These are phyloP conservation scores for Sugiyamaella marilandica DNA, from an alignment of 805 yeast species.

Conservation along the genomic window DNA sequence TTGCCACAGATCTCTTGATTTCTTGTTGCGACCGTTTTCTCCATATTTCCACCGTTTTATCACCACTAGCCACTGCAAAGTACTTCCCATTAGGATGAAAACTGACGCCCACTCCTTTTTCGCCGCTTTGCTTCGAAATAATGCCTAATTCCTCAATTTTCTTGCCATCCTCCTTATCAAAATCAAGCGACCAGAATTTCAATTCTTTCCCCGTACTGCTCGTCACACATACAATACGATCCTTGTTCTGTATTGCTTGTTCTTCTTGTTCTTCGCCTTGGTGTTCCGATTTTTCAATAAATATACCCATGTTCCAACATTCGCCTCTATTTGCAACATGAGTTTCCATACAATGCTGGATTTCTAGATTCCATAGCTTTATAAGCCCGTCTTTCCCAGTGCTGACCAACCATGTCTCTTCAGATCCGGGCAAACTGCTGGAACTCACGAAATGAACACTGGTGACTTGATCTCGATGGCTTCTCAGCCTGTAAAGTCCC, in stretches of 20 bases:
- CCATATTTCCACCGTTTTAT: slow-evolving; percentile 74
- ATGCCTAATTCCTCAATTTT: slow-evolving; percentile 57
- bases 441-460: slow-evolving; percentile 53
- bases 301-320: slow-evolving; percentile 75
- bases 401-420: slow-evolving; percentile 54
- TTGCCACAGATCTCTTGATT: slow-evolving; percentile 66
- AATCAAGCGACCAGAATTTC: slow-evolving; percentile 74
- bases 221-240: slow-evolving; percentile 47
- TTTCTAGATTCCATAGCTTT: slow-evolving; percentile 87
- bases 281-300: slow-evolving; percentile 28
- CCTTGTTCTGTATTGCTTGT: slow-evolving; percentile 19
- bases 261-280: not conserved
- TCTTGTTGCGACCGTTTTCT: slow-evolving; percentile 73
- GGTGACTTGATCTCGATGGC: slow-evolving; percentile 87
- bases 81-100: slow-evolving; percentile 46
- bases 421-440: slow-evolving; percentile 23
- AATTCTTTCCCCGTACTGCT: slow-evolving; percentile 77
- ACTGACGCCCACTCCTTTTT: slow-evolving; percentile 57
- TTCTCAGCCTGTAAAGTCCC: slow-evolving; percentile 79
- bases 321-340: slow-evolving; percentile 92
- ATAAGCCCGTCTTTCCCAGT: slow-evolving; percentile 86
- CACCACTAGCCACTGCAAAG: slow-evolving; percentile 72
- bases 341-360: slow-evolving; percentile 89
- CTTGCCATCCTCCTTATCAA: slow-evolving; percentile 47
- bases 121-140: slow-evolving; percentile 55